Evolutionary conservation across 73 alveolate genomes (phyloP).

Genomic region (Tetrahymena malaccensis): DNA sequence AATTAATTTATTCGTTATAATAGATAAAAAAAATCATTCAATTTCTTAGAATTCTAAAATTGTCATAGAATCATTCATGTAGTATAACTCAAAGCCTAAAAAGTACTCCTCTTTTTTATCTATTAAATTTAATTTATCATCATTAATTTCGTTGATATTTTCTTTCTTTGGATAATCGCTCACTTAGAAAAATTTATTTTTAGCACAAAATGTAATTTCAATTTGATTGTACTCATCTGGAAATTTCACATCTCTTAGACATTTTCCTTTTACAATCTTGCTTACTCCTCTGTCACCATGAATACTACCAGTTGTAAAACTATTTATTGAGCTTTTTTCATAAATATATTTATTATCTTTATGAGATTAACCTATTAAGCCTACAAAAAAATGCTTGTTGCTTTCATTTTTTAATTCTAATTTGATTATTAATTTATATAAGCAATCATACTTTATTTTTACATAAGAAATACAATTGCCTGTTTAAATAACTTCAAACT

Average conservation of each 20-base stretch:
- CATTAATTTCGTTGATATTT: background rate
- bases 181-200: background rate
- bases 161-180: background rate
- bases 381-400: background rate
- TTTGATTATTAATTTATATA: background rate
- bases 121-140: background rate
- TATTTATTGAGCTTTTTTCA: background rate
- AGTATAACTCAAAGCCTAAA: background rate
- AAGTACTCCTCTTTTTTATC: background rate
- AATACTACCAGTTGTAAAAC: background rate
- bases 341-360: background rate
- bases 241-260: background rate
- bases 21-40: too few relatives aligned
- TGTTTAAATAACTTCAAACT: background rate
- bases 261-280: background rate
- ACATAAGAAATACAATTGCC: background rate
- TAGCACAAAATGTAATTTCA: background rate
- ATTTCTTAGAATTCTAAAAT: background rate
- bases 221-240: background rate
- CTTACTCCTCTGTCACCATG: background rate
- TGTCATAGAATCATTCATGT: background rate
- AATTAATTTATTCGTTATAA: too few relatives aligned
- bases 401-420: background rate
- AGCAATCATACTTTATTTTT: background rate
- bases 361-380: background rate